These are phyloP conservation scores for Aspergillus awamori DNA, from an alignment of 2,329 filamentous ascomycete genomes.

Conservation along the genomic window DNA sequence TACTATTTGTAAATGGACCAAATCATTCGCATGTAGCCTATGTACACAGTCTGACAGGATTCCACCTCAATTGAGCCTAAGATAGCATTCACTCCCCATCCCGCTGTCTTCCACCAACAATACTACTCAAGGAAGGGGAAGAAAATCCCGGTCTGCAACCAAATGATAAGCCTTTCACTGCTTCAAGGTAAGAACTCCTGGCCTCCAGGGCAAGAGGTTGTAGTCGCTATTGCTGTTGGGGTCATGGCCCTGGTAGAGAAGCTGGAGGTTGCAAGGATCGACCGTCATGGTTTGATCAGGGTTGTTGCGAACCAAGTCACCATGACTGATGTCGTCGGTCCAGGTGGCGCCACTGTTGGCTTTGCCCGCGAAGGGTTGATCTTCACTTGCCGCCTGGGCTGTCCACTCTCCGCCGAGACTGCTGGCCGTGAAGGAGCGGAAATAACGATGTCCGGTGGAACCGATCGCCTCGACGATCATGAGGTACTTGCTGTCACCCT, in stretches of 20 bases:
- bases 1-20: too few species aligned
- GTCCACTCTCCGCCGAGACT: conserved; percentile 63
- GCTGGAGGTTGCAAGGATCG: conserved; percentile 65
- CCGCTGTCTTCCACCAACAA: too few species aligned
- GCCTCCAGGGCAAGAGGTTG: conserved; percentile 56
- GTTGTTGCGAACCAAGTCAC: conserved; percentile 61
- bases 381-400: conserved; percentile 58
- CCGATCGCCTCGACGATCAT: conserved; percentile 70
- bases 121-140: too few species aligned
- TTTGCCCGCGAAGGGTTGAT: conserved; percentile 67
- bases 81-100: too few species aligned
- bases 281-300: conserved; percentile 65
- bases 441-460: conserved; percentile 59
- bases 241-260: conserved; percentile 64
- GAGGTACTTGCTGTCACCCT: conserved; percentile 60
- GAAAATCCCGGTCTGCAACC: too few species aligned
- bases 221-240: conserved; percentile 53
- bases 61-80: too few species aligned
- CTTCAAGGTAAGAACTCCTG: conserved; percentile 37
- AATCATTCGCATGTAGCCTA: too few species aligned
- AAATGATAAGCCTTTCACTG: too few species aligned
- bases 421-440: conserved; percentile 67
- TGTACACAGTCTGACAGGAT: too few species aligned
- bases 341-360: conserved; percentile 65
- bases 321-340: conserved; percentile 70